Evolutionary conservation across 768 basidiomycete genomes (phyloP), one percentile per base, ranked within the genome.

Genomic region (Mycena indigotica): DNA sequence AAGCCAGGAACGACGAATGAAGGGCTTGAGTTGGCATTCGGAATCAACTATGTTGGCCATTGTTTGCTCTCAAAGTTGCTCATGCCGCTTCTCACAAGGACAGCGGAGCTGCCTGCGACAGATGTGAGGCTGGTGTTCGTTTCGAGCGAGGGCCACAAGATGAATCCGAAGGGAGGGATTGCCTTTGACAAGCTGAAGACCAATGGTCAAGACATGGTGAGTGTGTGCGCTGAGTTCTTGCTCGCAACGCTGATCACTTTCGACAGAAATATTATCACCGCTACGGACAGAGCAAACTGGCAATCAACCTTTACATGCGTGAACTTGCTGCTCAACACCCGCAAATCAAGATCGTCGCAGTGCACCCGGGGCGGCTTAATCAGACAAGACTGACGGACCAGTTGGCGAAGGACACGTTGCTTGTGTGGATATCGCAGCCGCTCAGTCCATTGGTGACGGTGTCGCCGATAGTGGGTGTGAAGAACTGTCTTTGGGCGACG

Each of bases 311-410:
- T 13, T n/a, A 26, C 23, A 28, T 48, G 24, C 46, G 46, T 6
- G 46, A 48, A 8, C 46, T 48, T 8, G 25, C 24, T 12, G 25
- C 4, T 6, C 25, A 48, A 28, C 46, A 48, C 25, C 46, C 46
- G 23, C 24, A 48, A 48, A 48, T 48, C 21, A 48, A 28, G 19
- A 26, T 26, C 46, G 21, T 28, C 21, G 46, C 46, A 28, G 46
- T 48, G 12, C 46, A 48, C n/a, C 46, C 46, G 28, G 46, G 46
- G 46, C 46, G 46, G 6, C 25, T 48, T 26, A n/a, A n/a, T n/a
- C 13, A 5, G 24, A 48, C 46, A n/a, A 26, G 46, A 6, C 13
- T 48, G 8, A 26, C 46, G 6, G 28, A 24, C 10, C 24, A 48
- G 19, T 26, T 48, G 24, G 24, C 21, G 21, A 28, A 24, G 25